Evolutionary conservation across 2,329 filamentous ascomycete genomes (phyloP), one percentile per base, ranked within the genome.

Genomic region (Sclerotinia sclerotiorum): DNA sequence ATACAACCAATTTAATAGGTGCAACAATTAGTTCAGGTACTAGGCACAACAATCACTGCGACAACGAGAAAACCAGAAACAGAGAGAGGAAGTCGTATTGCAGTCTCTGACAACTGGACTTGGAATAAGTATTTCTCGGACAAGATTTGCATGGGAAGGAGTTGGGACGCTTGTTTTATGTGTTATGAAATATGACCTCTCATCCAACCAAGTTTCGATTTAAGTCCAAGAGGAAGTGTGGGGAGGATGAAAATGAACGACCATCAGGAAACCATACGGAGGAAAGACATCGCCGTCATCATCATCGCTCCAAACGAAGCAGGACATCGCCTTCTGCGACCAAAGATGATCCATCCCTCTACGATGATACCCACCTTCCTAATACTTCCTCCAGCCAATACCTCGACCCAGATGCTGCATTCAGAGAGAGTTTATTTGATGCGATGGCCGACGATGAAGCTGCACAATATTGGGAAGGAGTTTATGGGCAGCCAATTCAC

Each of bases 361-460:
- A 79, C 73, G 79, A 81, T 70, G 79, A 81, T 68, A 78, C 78
- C 10, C 78, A 79, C 69, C 74, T 79, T 10, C 77, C 79, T 27
- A 79, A 79, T 66, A 65, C 76, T 13, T 76, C 76, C n/a, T 79
- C 78, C 35, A 72, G 67, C 70, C 76, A 76, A 70, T 77, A 74
- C 0, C 81, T 91, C 21, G 87, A 90, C 73, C 84, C 92, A 0
- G 89, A 93, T 52, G 83, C 85, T 0, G 93, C 94, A 0, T 99
- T 99, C 78, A 89, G 92, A 42, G 92, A 97, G 79, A 97, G 93
- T 0, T 88, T 99, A 6, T 98, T 98, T 80, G 95, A 99, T 79
- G 95, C 95, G 44, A 90, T 99, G 79, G 94, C 93, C 49, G 95
- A 99, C 79, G 94, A 98, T 77, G 95, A 99, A 80, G 95, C 94